A percentile compares a stretch with the other conserved stretches of the same genome.
phyloP scores from a whole-genome alignment of 2,329 filamentous ascomycete species.

The Neurospora sp. region DNA sequence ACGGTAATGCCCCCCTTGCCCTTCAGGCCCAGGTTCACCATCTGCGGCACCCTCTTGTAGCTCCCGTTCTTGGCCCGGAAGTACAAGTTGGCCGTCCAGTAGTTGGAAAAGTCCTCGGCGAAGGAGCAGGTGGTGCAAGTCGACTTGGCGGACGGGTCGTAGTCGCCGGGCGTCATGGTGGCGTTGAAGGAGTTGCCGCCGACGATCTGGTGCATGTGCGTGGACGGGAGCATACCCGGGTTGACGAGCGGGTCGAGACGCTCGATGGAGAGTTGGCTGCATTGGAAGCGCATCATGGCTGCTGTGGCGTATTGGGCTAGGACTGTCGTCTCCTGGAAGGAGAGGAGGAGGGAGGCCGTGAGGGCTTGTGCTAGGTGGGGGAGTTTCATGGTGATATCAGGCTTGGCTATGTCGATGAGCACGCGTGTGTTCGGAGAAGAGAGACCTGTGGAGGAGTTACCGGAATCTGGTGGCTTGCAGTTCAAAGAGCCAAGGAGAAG shows the following conservation, averaged over 20 bases:
- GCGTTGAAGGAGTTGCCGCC: slow-evolving; percentile 31
- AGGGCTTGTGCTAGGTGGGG: not conserved
- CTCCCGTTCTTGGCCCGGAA: slow-evolving; percentile 22
- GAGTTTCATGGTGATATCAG: slow-evolving; percentile 3
- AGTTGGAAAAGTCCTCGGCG: slow-evolving; percentile 28
- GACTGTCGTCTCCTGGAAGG: slow-evolving; percentile 1
- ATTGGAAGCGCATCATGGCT: slow-evolving; percentile 18
- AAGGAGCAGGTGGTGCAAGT: slow-evolving; percentile 23
- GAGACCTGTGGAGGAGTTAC: no score
- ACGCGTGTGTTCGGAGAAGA: not conserved
- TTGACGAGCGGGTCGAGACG: slow-evolving; percentile 23
- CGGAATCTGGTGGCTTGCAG: no score
- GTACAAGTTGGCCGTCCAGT: slow-evolving; percentile 26
- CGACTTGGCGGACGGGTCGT: slow-evolving; percentile 14
- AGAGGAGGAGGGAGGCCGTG: slow-evolving; percentile 7
- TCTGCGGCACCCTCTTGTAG: slow-evolving; percentile 26
- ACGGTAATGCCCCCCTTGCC: slow-evolving; percentile 28
- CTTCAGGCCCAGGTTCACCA: slow-evolving; percentile 23
- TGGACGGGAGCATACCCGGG: slow-evolving; percentile 24
- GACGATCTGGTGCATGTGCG: slow-evolving; percentile 30
- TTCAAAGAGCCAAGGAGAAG: not conserved
- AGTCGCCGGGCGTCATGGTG: slow-evolving; percentile 21
- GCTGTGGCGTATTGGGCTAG: slow-evolving; percentile 9
- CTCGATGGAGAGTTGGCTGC: slow-evolving; percentile 17
- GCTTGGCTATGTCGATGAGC: not conserved